These are phyloP conservation scores for Agroathelia rolfsii DNA, from an alignment of 1,284 basidiomycete genomes.

Conservation along the genomic window DNA sequence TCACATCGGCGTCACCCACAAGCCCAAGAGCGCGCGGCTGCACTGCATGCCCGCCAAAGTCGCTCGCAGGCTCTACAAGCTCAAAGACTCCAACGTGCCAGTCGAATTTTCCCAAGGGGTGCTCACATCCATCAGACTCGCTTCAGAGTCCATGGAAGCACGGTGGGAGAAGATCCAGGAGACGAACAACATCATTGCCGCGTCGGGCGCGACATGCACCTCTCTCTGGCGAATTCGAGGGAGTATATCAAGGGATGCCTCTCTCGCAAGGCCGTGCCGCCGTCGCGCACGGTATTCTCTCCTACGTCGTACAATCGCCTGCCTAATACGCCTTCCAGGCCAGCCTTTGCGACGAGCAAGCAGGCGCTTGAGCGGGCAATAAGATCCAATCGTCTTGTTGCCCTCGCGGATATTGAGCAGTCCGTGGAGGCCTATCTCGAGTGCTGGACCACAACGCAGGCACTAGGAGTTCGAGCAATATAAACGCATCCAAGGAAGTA, in stretches of 20 bases:
- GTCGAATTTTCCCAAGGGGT: slow-evolving; percentile 15
- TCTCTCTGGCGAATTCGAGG: slow-evolving; percentile 20
- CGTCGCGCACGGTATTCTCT: too few relatives aligned
- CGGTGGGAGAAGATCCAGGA: slow-evolving; percentile 23
- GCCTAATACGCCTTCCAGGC: slow-evolving; percentile 8
- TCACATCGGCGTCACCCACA: slow-evolving; percentile 9
- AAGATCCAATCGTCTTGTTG: slow-evolving; percentile 11
- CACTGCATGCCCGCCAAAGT: slow-evolving; percentile 26
- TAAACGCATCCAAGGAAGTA: slow-evolving; percentile 9
- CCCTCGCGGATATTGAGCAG: slow-evolving; percentile 27
- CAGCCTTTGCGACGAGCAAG: slow-evolving; percentile 4
- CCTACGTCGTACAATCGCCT: slow-evolving; percentile 6
- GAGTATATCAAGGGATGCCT: too few relatives aligned
- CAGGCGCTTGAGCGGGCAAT: too few relatives aligned
- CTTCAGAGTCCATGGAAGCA: slow-evolving; percentile 14
- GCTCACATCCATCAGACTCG: slow-evolving; percentile 7
- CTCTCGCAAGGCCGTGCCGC: too few relatives aligned
- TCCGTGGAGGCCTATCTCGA: slow-evolving; percentile 20
- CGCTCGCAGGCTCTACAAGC: slow-evolving; percentile 26
- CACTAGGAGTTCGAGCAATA: slow-evolving; percentile 3
- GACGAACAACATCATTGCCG: slow-evolving; percentile 13
- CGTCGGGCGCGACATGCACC: slow-evolving; percentile 21
- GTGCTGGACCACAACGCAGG: slow-evolving; percentile 18
- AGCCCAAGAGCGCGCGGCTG: slow-evolving; percentile 24
- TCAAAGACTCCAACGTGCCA: slow-evolving; percentile 15